Conservation (phyloP, 495 filamentous ascomycete genomes). For the Glarea lozoyensis region DNA sequence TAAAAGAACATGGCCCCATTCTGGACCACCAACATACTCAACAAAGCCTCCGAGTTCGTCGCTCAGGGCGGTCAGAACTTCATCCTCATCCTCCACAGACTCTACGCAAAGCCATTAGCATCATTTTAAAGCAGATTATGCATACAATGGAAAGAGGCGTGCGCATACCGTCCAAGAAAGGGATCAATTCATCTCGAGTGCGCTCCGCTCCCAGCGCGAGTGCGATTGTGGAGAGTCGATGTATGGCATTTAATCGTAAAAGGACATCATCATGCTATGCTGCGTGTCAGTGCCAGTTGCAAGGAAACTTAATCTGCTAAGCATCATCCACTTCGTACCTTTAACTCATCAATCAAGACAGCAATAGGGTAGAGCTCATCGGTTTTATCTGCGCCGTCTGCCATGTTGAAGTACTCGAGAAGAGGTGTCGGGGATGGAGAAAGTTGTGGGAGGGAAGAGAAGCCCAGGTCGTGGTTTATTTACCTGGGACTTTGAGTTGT, state of each 20-base stretch:
- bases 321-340: too few relatives aligned
- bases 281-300: conserved; percentile 12
- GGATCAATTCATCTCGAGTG: conserved; percentile 95
- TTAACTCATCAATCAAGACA: conserved; percentile 97
- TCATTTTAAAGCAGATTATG: too few relatives aligned
- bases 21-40: conserved; percentile 92
- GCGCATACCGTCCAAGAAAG: conserved; percentile 82
- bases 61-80: conserved; percentile 92
- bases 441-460: neutral
- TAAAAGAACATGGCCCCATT: conserved; percentile 89
- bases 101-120: conserved; percentile 42
- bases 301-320: neutral
- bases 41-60: conserved; percentile 94
- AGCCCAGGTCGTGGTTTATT: conserved; percentile 13
- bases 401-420: conserved; percentile 31
- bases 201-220: conserved; percentile 89
- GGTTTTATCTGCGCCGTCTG: conserved; percentile 51
- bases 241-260: conserved; percentile 94
- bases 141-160: conserved; percentile 1
- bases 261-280: conserved; percentile 93
- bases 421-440: neutral
- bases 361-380: conserved; percentile 99
- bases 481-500: conserved; percentile 6
- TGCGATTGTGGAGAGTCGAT: conserved; percentile 94
- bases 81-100: conserved; percentile 97